Evolutionary conservation across 345 rosid species (phyloP).

Genomic region (Gossypium thurberi): DNA sequence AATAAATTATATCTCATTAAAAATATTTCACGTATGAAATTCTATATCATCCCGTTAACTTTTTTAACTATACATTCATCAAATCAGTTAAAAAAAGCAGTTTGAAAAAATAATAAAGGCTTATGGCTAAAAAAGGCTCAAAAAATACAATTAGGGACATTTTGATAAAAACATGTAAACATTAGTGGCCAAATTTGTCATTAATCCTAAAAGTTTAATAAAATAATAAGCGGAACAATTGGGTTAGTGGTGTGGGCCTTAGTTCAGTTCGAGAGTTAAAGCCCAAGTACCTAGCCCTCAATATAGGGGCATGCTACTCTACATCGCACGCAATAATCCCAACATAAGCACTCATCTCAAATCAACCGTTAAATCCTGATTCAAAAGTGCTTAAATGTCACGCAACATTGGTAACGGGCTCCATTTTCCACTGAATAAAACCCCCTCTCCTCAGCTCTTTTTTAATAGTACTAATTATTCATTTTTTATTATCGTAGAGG

Average conservation of each 20-base stretch:
- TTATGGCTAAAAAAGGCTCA: too few relatives aligned
- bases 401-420: neutral
- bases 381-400: neutral
- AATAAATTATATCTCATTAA: too few relatives aligned
- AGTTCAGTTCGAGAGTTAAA: neutral
- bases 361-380: neutral
- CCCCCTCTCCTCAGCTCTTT: neutral
- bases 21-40: too few relatives aligned
- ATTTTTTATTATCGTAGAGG: neutral
- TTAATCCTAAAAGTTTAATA: neutral
- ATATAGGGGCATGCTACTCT: neutral
- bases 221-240: neutral
- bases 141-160: too few relatives aligned
- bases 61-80: too few relatives aligned
- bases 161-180: too few relatives aligned
- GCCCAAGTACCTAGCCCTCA: neutral
- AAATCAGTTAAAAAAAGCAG: too few relatives aligned
- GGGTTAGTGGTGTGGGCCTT: neutral
- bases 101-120: too few relatives aligned
- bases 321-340: neutral
- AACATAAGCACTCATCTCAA: too few relatives aligned
- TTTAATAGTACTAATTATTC: too few relatives aligned
- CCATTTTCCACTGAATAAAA: neutral
- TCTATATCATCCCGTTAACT: too few relatives aligned
- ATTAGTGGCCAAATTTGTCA: too few relatives aligned